Base-by-base conservation (phyloP, 495 filamentous ascomycete species). In the Daldinia caldariorum region DNA sequence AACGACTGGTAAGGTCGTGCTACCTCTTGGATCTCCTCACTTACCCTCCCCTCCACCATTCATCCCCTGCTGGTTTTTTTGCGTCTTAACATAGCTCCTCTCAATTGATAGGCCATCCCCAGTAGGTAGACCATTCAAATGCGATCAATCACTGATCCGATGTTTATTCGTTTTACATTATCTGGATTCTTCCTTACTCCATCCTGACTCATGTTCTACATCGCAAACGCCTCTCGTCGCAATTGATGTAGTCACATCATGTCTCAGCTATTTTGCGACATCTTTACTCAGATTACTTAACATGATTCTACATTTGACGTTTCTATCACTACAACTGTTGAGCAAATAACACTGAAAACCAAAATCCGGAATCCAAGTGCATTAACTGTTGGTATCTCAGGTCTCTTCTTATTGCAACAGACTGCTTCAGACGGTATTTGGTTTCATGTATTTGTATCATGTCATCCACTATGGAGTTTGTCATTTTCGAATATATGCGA, bases 211-310 rank as follows among this genome's bases (percentile, higher is more conserved):
- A 18, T 39, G 6, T 18, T 64, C 56, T 14, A 39, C 45, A 5
- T 22, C 10, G 31, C 56, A 29, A 39, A 55, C 54, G 26, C 69
- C 69, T 63, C 62, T 49, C 59, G 8, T 56, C 10, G 10, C 51
- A 66, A n/a, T 43, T 37, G 20, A 49, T 45, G 20, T 53, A 26
- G 58, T 67, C 63, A 55, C 55, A 67, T 66, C 63, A 71, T 56
- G 59, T 26, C 37, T 35, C 38, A 55, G 37, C 18, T n/a, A 47
- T 67, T 50, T 63, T 63, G 63, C 47, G 63, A 53, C 58, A 56
- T 56, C 13, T 37, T 31, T 37, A 12, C 50, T 6, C 26, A 37
- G 53, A 26, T 59, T 59, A 49, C 54, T 63, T 63, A 43, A 53
- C 69, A 49, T 49, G 49, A 53, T 53, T 32, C 13, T 53, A 32